phyloP scores from a whole-genome alignment of 2,329 filamentous ascomycete species.

The Hirsutella rhossiliensis region DNA sequence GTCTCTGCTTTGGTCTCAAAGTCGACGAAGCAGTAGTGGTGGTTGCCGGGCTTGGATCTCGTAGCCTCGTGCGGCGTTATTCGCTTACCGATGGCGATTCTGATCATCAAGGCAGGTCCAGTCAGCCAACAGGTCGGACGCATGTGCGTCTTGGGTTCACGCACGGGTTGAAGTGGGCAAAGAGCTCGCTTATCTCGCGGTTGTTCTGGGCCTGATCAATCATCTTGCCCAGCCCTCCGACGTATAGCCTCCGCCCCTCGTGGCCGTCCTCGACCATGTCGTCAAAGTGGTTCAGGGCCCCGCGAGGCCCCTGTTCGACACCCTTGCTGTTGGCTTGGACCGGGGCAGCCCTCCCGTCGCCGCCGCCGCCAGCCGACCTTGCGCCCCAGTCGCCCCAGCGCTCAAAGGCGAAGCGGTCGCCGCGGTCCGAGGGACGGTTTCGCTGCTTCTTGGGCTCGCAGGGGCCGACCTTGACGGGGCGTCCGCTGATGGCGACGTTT shows the following conservation, averaged over 20 bases:
- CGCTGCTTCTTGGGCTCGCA: constrained; percentile 41
- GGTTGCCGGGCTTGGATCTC: constrained; percentile 35
- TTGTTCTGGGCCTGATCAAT: constrained; percentile 33
- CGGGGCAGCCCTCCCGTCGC: background rate
- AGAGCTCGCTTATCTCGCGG: constrained; percentile 31
- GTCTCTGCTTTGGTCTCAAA: constrained; percentile 43
- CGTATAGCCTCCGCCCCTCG: constrained; percentile 30
- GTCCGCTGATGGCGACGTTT: constrained; percentile 40
- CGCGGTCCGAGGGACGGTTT: constrained; percentile 7
- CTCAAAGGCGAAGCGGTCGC: constrained; percentile 16
- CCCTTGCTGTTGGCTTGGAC: background rate
- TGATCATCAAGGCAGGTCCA: constrained; percentile 2
- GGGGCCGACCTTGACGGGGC: constrained; percentile 51
- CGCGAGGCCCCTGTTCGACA: constrained; percentile 14
- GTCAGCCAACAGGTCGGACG: background rate
- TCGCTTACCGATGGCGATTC: constrained; percentile 29
- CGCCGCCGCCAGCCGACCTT: constrained; percentile 2
- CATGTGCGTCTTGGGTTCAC: constrained; percentile 15
- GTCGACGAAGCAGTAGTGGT: constrained; percentile 57
- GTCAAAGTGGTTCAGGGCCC: constrained; percentile 18
- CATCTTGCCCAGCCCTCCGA: constrained; percentile 38
- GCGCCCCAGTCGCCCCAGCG: constrained; percentile 33
- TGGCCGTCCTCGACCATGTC: constrained; percentile 12
- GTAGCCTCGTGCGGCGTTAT: constrained; percentile 48
- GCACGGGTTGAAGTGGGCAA: constrained; percentile 28